Evolutionary conservation across 345 rosid genomes (phyloP).

Genomic region (Murraya koenigii): DNA sequence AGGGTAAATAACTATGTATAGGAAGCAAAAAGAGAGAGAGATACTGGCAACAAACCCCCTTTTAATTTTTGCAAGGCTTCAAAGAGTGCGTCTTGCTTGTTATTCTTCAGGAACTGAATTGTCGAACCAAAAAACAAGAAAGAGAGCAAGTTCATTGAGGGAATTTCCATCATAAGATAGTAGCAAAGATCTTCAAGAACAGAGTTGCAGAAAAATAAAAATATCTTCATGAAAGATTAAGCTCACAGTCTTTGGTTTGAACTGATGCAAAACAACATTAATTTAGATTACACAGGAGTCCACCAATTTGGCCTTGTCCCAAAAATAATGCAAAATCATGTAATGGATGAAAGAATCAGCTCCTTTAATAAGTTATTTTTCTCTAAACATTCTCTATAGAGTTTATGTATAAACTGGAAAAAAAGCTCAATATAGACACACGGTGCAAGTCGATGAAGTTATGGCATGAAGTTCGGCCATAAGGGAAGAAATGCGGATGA

Average conservation of each 20-base stretch:
- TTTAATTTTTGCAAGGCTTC: constrained; percentile 78
- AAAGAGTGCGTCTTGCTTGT: constrained; percentile 52
- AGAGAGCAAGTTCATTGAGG: not conserved
- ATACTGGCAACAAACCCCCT: constrained; percentile 49
- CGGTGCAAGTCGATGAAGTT: not conserved
- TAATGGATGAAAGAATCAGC: not conserved
- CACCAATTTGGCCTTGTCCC: not conserved
- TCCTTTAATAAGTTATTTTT: not conserved
- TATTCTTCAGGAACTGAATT: constrained; percentile 51
- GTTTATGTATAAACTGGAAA: not conserved
- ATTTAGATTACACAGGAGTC: not conserved
- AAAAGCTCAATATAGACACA: not conserved
- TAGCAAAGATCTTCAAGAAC: not conserved
- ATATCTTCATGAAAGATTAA: not conserved
- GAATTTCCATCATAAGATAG: not conserved
- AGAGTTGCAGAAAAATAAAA: not conserved
- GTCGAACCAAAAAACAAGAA: not conserved
- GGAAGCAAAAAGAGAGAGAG: not conserved
- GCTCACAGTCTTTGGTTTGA: not conserved
- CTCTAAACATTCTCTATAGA: not conserved
- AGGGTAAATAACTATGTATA: not conserved
- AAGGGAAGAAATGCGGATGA: not conserved
- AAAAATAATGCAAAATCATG: not conserved
- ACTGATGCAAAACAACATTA: not conserved
- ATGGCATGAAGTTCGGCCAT: not conserved